Conservation (phyloP, 176 grass and related monocot genomes). For the Bothriochloa decipiens region DNA sequence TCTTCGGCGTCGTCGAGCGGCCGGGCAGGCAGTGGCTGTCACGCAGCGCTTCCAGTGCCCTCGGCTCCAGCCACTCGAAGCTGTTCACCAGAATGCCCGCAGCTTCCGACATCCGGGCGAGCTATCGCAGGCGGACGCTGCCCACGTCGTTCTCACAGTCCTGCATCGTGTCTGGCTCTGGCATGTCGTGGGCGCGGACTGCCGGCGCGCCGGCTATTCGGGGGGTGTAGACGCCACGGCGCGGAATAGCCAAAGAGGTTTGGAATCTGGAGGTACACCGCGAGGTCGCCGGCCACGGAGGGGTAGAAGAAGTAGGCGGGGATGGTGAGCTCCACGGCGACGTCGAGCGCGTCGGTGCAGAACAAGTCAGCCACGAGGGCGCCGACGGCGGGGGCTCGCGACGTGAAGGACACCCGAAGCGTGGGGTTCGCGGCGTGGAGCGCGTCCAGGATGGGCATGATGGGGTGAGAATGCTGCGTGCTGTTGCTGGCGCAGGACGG, state of each 20-base stretch:
- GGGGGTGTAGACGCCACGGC: slow-evolving; percentile 33
- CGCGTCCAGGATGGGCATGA: neutral
- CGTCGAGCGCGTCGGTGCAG: slow-evolving; percentile 60
- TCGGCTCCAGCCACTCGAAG: slow-evolving; percentile 68
- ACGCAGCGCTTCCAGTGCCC: slow-evolving; percentile 47
- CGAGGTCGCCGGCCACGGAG: slow-evolving; percentile 49
- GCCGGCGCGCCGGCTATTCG: slow-evolving; percentile 65
- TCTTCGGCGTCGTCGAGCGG: slow-evolving; percentile 24
- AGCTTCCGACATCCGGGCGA: slow-evolving; percentile 39
- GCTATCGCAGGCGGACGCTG: slow-evolving; percentile 36
- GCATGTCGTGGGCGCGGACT: slow-evolving; percentile 54
- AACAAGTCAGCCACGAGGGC: slow-evolving; percentile 72
- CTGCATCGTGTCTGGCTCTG: slow-evolving; percentile 12
- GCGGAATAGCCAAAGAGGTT: neutral
- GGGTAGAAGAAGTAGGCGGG: slow-evolving; percentile 61
- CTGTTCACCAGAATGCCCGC: slow-evolving; percentile 70
- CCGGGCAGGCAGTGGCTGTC: slow-evolving; percentile 46
- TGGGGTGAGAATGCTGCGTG: neutral
- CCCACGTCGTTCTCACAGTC: slow-evolving; percentile 45
- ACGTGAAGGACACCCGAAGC: slow-evolving; percentile 20
- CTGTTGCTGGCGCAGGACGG: neutral
- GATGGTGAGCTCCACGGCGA: slow-evolving; percentile 48
- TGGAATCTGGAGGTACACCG: slow-evolving; percentile 33
- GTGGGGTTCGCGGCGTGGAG: slow-evolving; percentile 29
- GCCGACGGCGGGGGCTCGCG: slow-evolving; percentile 6